Percentiles rank a stretch among this genome's conserved stretches.
phyloP scores from a whole-genome alignment of 192 early-diverging fungal genomes.

The Lobulomyces angularis region DNA sequence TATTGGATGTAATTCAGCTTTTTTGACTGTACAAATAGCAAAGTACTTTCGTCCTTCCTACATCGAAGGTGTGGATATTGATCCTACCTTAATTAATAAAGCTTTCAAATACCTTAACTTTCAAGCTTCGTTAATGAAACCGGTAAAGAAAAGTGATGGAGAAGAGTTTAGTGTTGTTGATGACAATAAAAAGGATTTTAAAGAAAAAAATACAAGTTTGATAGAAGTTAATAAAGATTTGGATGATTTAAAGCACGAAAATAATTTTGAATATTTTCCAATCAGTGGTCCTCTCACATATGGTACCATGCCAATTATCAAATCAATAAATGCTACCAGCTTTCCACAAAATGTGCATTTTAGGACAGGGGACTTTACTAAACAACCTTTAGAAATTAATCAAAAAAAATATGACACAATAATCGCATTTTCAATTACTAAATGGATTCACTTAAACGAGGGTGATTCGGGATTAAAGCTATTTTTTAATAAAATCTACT shows the following conservation, averaged over 20 bases:
- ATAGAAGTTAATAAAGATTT: too few species aligned
- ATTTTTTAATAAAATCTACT: conserved; percentile 56
- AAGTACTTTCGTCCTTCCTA: conserved; percentile 28
- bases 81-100: conserved; percentile 43
- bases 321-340: not conserved
- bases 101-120: conserved; percentile 32
- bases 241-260: too few species aligned
- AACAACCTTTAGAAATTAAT: conserved; percentile 1
- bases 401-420: conserved; percentile 46
- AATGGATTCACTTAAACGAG: conserved; percentile 70
- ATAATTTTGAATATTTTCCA: conserved; percentile 39
- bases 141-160: too few species aligned
- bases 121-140: not conserved
- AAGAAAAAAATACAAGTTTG: too few species aligned
- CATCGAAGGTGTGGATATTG: conserved; percentile 66
- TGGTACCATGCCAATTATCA: conserved; percentile 19
- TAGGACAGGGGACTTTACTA: conserved; percentile 37
- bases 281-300: conserved; percentile 24
- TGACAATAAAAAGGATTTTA: too few species aligned
- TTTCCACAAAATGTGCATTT: conserved; percentile 57
- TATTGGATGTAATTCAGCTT: conserved; percentile 67
- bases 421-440: conserved; percentile 56
- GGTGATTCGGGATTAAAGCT: conserved; percentile 54
- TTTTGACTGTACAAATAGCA: conserved; percentile 39
- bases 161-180: too few species aligned